Conservation (phyloP, 2,329 filamentous ascomycete species). For the Chaetothyriales sp. region DNA sequence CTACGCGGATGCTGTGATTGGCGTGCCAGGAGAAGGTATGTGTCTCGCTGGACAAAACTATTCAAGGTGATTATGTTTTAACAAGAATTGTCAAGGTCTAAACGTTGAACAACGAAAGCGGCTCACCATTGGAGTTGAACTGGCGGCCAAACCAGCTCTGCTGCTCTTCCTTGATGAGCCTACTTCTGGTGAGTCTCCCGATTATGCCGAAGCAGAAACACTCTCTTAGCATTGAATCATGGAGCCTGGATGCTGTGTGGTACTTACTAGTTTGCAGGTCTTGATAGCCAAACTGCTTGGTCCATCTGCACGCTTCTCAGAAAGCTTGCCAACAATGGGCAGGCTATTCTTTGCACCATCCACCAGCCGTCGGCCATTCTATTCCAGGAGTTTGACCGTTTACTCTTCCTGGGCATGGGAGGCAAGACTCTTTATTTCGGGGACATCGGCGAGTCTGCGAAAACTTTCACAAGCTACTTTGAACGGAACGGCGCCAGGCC, state of each 20-base stretch:
- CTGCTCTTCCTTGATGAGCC: constrained; percentile 57
- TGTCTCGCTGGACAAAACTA: constrained; percentile 1
- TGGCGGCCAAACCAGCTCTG: constrained; percentile 52
- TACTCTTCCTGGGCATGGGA: constrained; percentile 62
- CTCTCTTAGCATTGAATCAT: too few species aligned
- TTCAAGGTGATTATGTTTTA: constrained; percentile 2
- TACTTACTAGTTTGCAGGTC: constrained; percentile 46
- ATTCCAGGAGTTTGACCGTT: constrained; percentile 48
- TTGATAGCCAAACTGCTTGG: constrained; percentile 50
- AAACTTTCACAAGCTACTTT: constrained; percentile 56
- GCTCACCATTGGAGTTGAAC: constrained; percentile 83
- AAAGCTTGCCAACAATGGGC: constrained; percentile 42
- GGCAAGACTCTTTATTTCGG: constrained; percentile 71
- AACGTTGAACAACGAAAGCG: constrained; percentile 53
- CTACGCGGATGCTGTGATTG: constrained; percentile 79
- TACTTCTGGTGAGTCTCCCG: constrained; percentile 38
- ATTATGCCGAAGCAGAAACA: neutral
- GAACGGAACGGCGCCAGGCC: constrained; percentile 51
- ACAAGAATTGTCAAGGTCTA: constrained; percentile 25
- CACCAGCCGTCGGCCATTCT: constrained; percentile 41
- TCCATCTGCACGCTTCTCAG: constrained; percentile 47
- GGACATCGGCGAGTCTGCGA: constrained; percentile 54
- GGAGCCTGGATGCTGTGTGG: constrained; percentile 41
- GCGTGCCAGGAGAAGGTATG: constrained; percentile 66
- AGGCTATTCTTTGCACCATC: constrained; percentile 41